Evolutionary conservation across 345 rosid genomes (phyloP), one percentile per base, ranked within the genome.

Genomic region (Euphorbia peplus): DNA sequence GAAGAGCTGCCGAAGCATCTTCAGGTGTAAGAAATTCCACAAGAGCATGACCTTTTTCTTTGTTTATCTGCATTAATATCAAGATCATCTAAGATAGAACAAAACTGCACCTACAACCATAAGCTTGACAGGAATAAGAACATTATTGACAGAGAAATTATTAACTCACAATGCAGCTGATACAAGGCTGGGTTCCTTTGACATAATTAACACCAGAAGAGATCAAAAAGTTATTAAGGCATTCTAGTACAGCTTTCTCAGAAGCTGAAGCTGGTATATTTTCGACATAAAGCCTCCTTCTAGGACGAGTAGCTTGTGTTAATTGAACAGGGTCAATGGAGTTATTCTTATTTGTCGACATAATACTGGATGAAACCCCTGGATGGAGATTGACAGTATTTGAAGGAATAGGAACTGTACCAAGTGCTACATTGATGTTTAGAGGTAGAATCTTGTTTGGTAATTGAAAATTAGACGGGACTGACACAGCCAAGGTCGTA

Each of bases 11-110:
- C 61, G 96, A 84, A 56, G 98, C 95, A 86, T 95, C 98, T 79
- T 91, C 88, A 19, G 98, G 92, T 29, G 98, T 91, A 71, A 91
- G 93, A 83, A 95, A 91, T 78, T 95, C 99, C 50, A 91, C 84
- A 76, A 95, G 72, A 35, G 97, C 99, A 80, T 90, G 98, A 14
- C 83, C 56, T 78, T 87, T 91, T 73, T 87, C 98, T 74, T 83
- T 87, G 83, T 88, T 85, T 51, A 87, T 84, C 99, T 91, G 88
- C 80, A 76, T 44, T 78, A 59, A 65, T 60, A 62, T 66, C 8
- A 68, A 8, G 53, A 46, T 64, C 74, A 67, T 52, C 5, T 25
- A 63, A 61, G 46, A 64, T 65, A 46, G 60, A 30, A 62, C 56
- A 60, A 55, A 62, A 35, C 39, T 26, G 41, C 47, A 67, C 67